Evolutionary conservation across 2,329 filamentous ascomycete genomes (phyloP).

Genomic region (Myriosclerotinia duriaeana): DNA sequence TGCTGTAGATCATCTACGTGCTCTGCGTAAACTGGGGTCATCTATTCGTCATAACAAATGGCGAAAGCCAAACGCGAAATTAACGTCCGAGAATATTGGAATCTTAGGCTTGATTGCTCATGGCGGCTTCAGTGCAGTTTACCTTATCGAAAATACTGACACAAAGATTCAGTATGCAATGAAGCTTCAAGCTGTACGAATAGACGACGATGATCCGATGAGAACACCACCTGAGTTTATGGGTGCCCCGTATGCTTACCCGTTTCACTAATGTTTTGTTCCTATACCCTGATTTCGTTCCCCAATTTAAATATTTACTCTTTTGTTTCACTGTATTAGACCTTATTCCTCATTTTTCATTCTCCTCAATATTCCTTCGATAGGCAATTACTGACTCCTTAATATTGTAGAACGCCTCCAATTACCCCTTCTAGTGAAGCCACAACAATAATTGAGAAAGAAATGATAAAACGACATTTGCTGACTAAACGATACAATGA

Average conservation of each 20-base stretch:
- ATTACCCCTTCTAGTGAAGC: neutral
- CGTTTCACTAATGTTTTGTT: neutral
- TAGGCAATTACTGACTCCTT: neutral
- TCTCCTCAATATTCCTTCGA: neutral
- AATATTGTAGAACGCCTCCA: neutral
- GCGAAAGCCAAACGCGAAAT: neutral
- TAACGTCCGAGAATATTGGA: neutral
- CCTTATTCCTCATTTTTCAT: neutral
- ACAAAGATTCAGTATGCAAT: slow-evolving; percentile 5
- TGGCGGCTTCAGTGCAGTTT: neutral
- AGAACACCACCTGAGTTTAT: no score
- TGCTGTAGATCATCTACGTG: neutral
- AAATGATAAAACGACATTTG: slow-evolving; percentile 1
- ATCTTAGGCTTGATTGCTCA: neutral
- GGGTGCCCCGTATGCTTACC: neutral
- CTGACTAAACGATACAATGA: slow-evolving; percentile 8
- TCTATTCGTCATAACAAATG: slow-evolving; percentile 11
- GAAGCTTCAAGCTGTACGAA: neutral
- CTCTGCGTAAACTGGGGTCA: neutral
- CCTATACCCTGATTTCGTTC: neutral
- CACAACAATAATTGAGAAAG: neutral
- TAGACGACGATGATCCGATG: no score
- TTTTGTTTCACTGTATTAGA: neutral
- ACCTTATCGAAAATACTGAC: slow-evolving; percentile 8
- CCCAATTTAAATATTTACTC: neutral